Evolutionary conservation across 176 grass and related monocot genomes (phyloP).

Genomic region (Bonia amplexicaulis): DNA sequence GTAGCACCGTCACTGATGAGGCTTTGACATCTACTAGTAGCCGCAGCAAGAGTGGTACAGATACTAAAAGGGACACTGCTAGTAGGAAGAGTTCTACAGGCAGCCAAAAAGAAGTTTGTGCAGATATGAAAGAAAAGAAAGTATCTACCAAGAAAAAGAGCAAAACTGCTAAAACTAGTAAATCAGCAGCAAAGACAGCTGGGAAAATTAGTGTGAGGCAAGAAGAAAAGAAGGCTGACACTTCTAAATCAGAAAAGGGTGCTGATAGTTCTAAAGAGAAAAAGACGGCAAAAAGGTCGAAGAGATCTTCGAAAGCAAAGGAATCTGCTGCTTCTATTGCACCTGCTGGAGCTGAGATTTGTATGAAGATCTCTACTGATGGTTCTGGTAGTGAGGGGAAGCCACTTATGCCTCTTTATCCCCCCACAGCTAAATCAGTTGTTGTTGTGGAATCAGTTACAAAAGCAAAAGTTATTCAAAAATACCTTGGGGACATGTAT

Average conservation of each 20-base stretch:
- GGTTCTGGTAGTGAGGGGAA: slow-evolving; percentile 29
- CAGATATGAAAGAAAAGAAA: slow-evolving; percentile 42
- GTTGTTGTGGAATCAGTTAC: slow-evolving; percentile 87
- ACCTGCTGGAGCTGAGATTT: not conserved
- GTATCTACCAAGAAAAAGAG: slow-evolving; percentile 34
- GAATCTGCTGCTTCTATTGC: slow-evolving; percentile 29
- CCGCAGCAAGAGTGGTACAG: not conserved
- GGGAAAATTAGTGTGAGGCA: slow-evolving; percentile 18
- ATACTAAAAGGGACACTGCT: not conserved
- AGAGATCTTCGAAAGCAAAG: slow-evolving; percentile 51
- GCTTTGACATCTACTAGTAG: slow-evolving; percentile 21
- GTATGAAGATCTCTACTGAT: slow-evolving; percentile 20
- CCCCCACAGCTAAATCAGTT: slow-evolving; percentile 77
- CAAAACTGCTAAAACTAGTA: slow-evolving; percentile 41
- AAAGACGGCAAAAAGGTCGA: slow-evolving; percentile 28
- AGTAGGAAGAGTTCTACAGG: slow-evolving; percentile 23
- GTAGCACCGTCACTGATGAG: slow-evolving; percentile 35
- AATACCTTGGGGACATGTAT: slow-evolving; percentile 84
- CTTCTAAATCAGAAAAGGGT: slow-evolving; percentile 29
- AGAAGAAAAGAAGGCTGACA: slow-evolving; percentile 16
- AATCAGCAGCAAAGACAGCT: slow-evolving; percentile 34
- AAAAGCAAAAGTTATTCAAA: slow-evolving; percentile 96
- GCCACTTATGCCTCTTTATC: slow-evolving; percentile 62
- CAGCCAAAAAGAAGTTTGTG: slow-evolving; percentile 29
- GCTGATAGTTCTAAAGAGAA: slow-evolving; percentile 38